Evolutionary conservation across 176 grass and related monocot genomes (phyloP), one percentile per base, ranked within the genome.

Genomic region (Musa schizocarpa): DNA sequence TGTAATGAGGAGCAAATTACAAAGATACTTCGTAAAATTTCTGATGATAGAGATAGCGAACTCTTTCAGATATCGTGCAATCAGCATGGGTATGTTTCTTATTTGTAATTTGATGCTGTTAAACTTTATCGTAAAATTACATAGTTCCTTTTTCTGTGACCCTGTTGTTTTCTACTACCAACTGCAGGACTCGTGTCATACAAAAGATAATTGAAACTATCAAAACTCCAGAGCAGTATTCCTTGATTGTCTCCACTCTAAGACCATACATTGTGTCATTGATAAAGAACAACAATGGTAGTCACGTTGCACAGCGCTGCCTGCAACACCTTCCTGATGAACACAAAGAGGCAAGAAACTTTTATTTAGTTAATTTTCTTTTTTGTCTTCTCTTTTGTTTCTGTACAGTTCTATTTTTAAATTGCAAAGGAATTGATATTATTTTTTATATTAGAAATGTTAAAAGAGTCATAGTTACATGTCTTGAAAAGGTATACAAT

Each of bases 191-290:
- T 24, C 87, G 86, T 65, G 82, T 79, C 1, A 86, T 98, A 48
- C 94, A 93, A 80, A 98, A 91, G 88, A 66, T 98, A 73, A 91
- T 98, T 69, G 94, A 93, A 54, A 87, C 78, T 52, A 75, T 89
- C 63, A 84, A 69, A 76, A 80, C 22, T 16, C 59, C 49, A 0
- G 72, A 83, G 57, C 81, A 92, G 82, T 53, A 75, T 80, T 85
- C 70, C 4, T 82, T 76, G 78, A 65, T 91, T 77, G 87, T 89
- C 50, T 80, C 75, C 22, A 72, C 90, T 48, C 77, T 98, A 65
- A 80, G 69, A 70, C 84, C 84, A 52, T 84, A 82, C 52, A 77
- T 78, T 21, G 54, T 84, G 20, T 58, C 62, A 71, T 76, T 98
- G 80, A 91, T 98, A 80, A 86, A 81, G 69, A 84, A 98, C 77